These are phyloP conservation scores for Metschnikowia amazonensis DNA, from an alignment of 805 yeast species.

Conservation along the genomic window DNA sequence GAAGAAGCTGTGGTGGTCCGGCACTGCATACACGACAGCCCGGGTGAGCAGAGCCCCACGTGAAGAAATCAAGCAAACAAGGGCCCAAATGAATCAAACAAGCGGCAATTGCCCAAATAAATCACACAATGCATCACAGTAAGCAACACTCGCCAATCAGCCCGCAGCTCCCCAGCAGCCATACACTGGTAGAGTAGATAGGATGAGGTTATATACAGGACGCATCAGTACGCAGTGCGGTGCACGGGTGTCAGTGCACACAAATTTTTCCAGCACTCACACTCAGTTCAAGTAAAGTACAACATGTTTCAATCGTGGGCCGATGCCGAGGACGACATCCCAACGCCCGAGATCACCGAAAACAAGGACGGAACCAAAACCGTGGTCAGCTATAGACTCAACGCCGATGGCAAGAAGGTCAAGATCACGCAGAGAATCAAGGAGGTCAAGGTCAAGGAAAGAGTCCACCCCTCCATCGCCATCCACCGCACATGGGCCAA, in stretches of 20 bases:
- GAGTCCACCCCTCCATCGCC: conserved; percentile 84
- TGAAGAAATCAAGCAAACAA: too few relatives aligned
- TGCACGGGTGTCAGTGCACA: not conserved
- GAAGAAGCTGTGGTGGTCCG: too few relatives aligned
- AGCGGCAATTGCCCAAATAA: too few relatives aligned
- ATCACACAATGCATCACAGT: too few relatives aligned
- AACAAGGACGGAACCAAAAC: conserved; percentile 90
- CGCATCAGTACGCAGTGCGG: conserved; percentile 1
- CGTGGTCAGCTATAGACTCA: conserved; percentile 69
- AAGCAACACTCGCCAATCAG: too few relatives aligned
- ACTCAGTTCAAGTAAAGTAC: not conserved
- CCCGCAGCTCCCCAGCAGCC: too few relatives aligned
- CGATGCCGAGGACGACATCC: conserved; percentile 68
- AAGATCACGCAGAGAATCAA: conserved; percentile 83
- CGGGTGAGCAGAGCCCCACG: too few relatives aligned
- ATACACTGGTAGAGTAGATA: too few relatives aligned
- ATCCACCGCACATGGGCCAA: conserved; percentile 81
- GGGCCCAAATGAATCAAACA: too few relatives aligned
- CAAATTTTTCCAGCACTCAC: conserved; percentile 14
- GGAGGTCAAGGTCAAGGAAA: conserved; percentile 72
- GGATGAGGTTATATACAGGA: too few relatives aligned
- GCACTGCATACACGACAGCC: too few relatives aligned
- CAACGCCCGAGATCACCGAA: conserved; percentile 67
- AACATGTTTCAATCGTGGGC: conserved; percentile 56
- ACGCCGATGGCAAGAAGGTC: conserved; percentile 77